phyloP scores from a whole-genome alignment of 805 yeast species.

The Hanseniaspora lindneri region DNA sequence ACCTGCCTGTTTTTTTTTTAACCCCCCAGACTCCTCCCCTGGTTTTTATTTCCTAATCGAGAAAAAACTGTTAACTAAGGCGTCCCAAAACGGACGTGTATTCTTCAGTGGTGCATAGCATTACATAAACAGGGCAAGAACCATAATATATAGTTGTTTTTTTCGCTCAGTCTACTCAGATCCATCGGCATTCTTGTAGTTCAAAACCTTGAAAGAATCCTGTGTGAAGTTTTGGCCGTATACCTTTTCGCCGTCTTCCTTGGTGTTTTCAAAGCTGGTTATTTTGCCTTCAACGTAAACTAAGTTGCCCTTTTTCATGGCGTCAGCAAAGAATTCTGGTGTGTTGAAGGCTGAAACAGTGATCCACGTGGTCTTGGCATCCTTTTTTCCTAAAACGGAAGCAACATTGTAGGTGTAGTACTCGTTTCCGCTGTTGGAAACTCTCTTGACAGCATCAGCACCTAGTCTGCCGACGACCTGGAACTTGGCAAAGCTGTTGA shows the following conservation, averaged over 20 bases:
- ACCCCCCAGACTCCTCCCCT: too few relatives aligned
- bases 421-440: background rate
- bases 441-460: background rate
- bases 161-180: too few relatives aligned
- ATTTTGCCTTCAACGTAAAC: conserved; percentile 11
- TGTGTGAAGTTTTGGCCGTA: conserved; percentile 4
- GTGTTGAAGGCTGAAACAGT: background rate
- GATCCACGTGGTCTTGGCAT: background rate
- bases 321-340: background rate
- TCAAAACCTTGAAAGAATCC: background rate
- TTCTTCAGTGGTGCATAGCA: too few relatives aligned
- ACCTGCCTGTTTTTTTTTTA: too few relatives aligned
- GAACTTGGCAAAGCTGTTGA: conserved; percentile 1
- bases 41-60: too few relatives aligned
- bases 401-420: conserved; percentile 10
- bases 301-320: conserved; percentile 4
- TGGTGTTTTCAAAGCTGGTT: background rate
- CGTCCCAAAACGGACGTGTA: too few relatives aligned
- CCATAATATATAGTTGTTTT: too few relatives aligned
- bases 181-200: background rate
- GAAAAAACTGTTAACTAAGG: too few relatives aligned
- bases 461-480: conserved; percentile 10
- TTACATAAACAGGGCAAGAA: too few relatives aligned
- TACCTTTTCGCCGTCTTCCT: conserved; percentile 1
- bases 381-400: background rate